Base-by-base conservation (phyloP, 1,139 yeast genomes). In the Nadsonia commutata region DNA sequence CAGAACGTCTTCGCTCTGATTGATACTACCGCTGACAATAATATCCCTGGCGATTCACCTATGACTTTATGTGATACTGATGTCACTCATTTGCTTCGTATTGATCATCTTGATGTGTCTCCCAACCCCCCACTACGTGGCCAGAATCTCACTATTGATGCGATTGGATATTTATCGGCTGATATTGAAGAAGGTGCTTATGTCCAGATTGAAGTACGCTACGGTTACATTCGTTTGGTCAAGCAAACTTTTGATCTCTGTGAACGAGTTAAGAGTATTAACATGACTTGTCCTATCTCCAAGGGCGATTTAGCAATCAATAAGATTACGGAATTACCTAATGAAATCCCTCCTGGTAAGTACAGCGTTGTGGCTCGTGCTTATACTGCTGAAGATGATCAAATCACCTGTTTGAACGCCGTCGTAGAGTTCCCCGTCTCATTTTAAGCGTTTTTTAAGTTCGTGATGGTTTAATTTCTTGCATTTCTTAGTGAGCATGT, bases 261-360 rank as follows among this genome's bases (percentile, higher is more conserved):
- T 63, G 95, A 86, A 52, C 81, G 85, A 58, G 70, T 85, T 48
- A 74, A 76, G 45, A 82, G 85, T 56, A 88, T 86, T 40, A 95
- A 83, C 56, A 50, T 70, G 55, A 59, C 62, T 40, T 90, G 98
- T 60, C 98, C 98, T 2, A 64, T 90, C 45, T 57, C 68, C 44
- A 67, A 74, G 52, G 98, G 97, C 4, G 61, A 65, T 44, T 79
- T 84, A 54, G 65, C 67, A 43, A 65, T 90, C 48, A 63, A 71
- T 33, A 85, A 86, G 63, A 64, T 67, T 40, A 93, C 90, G 31
- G 88, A 78, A 53, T 75, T 90, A 49, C 98, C 98, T 18, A 67
- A 71, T n/a, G 93, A 85, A 62, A 94, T 88, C 20, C 97, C 98
- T 47, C 95, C 97, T 22, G 98, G 97, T 39, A 80, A 74, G 59